These are phyloP conservation scores for Tolypocladium ophioglossoides DNA, from an alignment of 2,329 filamentous ascomycete species.

Conservation along the genomic window DNA sequence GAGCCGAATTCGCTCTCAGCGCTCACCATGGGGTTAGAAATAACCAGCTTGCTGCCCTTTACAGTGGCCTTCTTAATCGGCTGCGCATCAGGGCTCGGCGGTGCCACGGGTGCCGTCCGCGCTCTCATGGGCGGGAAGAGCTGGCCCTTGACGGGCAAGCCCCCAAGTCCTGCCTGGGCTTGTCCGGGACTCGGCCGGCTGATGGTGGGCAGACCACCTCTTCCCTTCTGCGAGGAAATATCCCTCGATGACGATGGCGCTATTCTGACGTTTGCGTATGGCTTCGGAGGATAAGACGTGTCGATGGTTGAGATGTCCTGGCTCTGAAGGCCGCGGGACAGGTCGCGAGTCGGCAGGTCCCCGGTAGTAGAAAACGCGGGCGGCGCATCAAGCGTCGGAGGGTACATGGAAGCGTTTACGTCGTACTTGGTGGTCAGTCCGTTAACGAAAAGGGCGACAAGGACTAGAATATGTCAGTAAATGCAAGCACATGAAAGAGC, in stretches of 20 bases:
- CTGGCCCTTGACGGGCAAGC: constrained; percentile 27
- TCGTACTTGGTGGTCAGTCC: neutral
- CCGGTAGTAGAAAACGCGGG: neutral
- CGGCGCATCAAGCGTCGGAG: neutral
- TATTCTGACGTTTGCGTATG: neutral
- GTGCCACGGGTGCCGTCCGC: constrained; percentile 12
- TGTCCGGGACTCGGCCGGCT: constrained; percentile 25
- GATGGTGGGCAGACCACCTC: constrained; percentile 24
- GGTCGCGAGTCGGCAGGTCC: neutral
- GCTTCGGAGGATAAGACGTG: neutral
- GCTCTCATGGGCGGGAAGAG: constrained; percentile 30
- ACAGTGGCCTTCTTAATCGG: constrained; percentile 14
- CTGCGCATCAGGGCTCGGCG: constrained; percentile 5
- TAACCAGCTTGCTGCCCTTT: constrained; percentile 29
- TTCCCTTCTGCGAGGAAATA: constrained; percentile 5
- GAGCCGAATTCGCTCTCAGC: constrained; percentile 26
- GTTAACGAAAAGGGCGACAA: neutral
- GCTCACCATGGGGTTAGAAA: constrained; percentile 38
- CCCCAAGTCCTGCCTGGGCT: constrained; percentile 24
- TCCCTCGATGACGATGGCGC: neutral
- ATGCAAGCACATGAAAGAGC: neutral
- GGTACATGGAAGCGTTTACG: neutral
- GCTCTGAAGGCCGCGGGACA: neutral
- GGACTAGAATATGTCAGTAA: neutral
- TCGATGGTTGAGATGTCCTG: neutral